These are phyloP conservation scores for Xylariaceae sp. DNA, from an alignment of 2,329 filamentous ascomycete species.

Conservation along the genomic window DNA sequence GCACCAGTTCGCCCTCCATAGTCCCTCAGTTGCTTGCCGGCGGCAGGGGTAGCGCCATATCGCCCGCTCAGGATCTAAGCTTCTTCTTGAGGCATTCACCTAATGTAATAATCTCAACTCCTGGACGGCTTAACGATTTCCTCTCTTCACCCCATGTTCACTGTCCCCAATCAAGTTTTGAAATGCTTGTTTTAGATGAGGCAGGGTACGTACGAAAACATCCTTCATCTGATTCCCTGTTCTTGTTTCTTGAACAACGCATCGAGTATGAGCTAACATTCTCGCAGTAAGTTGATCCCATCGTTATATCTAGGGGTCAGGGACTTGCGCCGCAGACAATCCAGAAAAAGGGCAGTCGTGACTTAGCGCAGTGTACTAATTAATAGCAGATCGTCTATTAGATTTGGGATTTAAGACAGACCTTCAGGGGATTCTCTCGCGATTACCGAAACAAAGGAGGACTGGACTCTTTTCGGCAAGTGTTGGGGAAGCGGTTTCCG, in stretches of 20 bases:
- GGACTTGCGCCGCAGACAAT: accelerated
- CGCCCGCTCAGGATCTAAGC: constrained; percentile 84
- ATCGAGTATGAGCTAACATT: constrained; percentile 4
- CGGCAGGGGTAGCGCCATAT: constrained; percentile 67
- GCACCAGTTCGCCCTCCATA: constrained; percentile 58
- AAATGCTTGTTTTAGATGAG: constrained; percentile 91
- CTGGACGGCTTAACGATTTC: constrained; percentile 86
- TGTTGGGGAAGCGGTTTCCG: constrained; percentile 92
- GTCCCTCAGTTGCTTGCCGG: constrained; percentile 90
- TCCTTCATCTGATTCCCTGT: neutral
- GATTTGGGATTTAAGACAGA: constrained; percentile 95
- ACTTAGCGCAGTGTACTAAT: constrained; percentile 1
- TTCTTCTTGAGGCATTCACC: constrained; percentile 83
- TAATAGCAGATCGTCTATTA: constrained; percentile 72
- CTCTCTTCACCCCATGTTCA: constrained; percentile 87
- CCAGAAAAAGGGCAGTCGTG: neutral
- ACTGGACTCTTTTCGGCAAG: constrained; percentile 95
- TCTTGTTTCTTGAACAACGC: neutral
- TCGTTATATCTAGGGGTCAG: neutral
- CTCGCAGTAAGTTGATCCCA: constrained; percentile 18
- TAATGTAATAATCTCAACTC: constrained; percentile 89
- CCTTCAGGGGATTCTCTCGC: constrained; percentile 81
- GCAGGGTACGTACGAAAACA: constrained; percentile 52
- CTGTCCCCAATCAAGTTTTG: constrained; percentile 86
- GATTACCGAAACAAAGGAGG: constrained; percentile 88